Percentiles rank a stretch among this genome's conserved stretches.
Conservation (phyloP, 2,329 filamentous ascomycete species). For the Botryosphaeria dothidea region DNA sequence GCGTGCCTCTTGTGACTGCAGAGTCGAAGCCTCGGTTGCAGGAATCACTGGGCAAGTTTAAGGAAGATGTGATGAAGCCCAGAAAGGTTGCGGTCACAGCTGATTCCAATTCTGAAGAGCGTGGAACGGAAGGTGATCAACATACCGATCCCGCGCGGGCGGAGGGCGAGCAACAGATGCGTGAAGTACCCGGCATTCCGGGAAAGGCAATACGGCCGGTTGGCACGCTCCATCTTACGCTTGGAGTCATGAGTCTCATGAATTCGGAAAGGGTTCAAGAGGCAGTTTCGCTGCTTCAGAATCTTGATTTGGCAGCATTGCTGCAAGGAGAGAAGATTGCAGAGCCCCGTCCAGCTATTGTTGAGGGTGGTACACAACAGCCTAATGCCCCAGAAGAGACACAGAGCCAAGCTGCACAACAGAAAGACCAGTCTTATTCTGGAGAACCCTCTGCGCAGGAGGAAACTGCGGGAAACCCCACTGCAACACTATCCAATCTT, state of each 20-base stretch:
- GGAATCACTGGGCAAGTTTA: slow-evolving; percentile 63
- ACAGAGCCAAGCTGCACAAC: not conserved
- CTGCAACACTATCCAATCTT: slow-evolving; percentile 17
- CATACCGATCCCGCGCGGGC: not conserved
- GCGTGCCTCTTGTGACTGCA: slow-evolving; percentile 68
- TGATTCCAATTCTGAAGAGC: no score
- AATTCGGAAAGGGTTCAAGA: slow-evolving; percentile 50
- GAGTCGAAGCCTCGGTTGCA: slow-evolving; percentile 65
- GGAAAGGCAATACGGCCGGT: slow-evolving; percentile 70
- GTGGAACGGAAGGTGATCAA: not conserved
- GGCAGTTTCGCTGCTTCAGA: slow-evolving; percentile 43
- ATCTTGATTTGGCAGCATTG: slow-evolving; percentile 46
- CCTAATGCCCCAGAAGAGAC: no score
- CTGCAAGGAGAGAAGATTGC: slow-evolving; percentile 32
- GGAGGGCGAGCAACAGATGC: slow-evolving; percentile 25
- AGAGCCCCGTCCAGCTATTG: not conserved
- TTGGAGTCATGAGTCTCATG: slow-evolving; percentile 79
- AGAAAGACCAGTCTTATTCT: not conserved
- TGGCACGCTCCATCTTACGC: slow-evolving; percentile 80
- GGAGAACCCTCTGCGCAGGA: slow-evolving; percentile 20
- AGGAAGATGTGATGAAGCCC: slow-evolving; percentile 50
- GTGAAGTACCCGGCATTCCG: slow-evolving; percentile 54
- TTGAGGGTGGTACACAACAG: no score
- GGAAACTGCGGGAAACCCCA: not conserved
- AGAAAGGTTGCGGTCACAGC: no score